A percentile compares a stretch with the other conserved stretches of the same genome.
Evolutionary conservation across 73 alveolate genomes (phyloP).

Genomic region (Blepharisma stoltei): DNA sequence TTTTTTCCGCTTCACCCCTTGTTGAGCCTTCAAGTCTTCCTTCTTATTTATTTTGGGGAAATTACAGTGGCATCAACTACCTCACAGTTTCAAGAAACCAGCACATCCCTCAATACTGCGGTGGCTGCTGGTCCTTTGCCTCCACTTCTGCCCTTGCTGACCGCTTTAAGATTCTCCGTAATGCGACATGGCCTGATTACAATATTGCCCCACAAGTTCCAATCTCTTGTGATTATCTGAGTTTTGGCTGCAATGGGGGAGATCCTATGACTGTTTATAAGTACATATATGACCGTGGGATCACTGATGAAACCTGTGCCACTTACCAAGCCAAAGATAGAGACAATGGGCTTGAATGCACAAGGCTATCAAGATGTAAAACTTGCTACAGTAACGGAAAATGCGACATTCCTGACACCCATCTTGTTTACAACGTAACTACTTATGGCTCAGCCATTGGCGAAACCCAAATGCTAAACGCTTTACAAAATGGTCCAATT

Average conservation of each 20-base stretch:
- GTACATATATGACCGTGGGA: constrained; percentile 56
- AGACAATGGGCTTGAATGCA: constrained; percentile 61
- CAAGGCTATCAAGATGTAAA: constrained; percentile 53
- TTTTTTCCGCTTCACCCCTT: no score
- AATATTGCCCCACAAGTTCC: constrained; percentile 69
- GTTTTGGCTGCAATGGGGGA: constrained; percentile 87
- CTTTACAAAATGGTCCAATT: constrained; percentile 88
- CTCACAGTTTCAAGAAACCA: constrained; percentile 62
- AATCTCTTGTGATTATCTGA: constrained; percentile 65
- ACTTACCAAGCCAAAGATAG: constrained; percentile 62
- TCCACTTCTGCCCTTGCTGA: constrained; percentile 72
- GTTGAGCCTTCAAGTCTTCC: constrained; percentile 33
- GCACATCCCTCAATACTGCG: constrained; percentile 81
- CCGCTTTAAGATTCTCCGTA: constrained; percentile 72
- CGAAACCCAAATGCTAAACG: constrained; percentile 84
- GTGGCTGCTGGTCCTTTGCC: constrained; percentile 93
- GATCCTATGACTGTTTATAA: constrained; percentile 54
- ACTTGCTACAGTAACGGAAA: constrained; percentile 56
- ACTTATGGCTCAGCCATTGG: constrained; percentile 56
- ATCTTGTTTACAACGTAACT: constrained; percentile 51
- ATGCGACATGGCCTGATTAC: constrained; percentile 77
- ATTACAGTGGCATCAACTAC: constrained; percentile 68
- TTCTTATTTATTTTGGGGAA: constrained; percentile 60
- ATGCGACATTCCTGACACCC: constrained; percentile 58
- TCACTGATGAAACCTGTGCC: constrained; percentile 78